Base-by-base conservation (phyloP, 257 asterid genomes). In the Petrea volubilis region DNA sequence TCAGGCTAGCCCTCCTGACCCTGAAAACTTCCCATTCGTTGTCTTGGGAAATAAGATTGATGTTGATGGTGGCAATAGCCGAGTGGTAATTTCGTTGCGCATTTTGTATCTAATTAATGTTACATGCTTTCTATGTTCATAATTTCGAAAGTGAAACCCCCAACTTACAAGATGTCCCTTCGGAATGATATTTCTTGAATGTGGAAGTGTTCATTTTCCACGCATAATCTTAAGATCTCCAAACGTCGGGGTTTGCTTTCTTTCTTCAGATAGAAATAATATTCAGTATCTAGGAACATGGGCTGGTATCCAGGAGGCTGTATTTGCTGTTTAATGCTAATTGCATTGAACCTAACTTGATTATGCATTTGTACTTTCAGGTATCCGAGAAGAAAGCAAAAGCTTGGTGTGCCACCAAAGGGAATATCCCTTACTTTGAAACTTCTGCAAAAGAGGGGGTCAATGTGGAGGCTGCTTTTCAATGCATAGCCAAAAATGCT, bases 1-100 rank as follows among this genome's bases (percentile, higher is more conserved):
- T 85, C 98, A 95, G 99, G 98, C 99, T 28, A 90, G 96, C 74
- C 99, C 99, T 57, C 79, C 98, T 1, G 98, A 95, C 77, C 99
- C 97, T 24, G 99, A 95, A 71, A 92, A 95, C 71, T 95, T 95
- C 74, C 98, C 98, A 40, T 95, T 95, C 85, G 93, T 95, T 79
- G 99, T 95, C 84, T 80, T 95, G 43, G 99, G 99, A 56, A 95
- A 95, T 90, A 95, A 95, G 91, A 71, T 80, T 81, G 99, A 95
- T 65, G 88, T 90, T 77, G 99, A 95, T 82, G 97, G 98, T 73
- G 99, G 98, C 76, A 92, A 90, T 70, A 88, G 96, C 64, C 82
- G 99, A 86, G 97, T 92, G 92, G 99, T 94, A 85, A 63, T 25
- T n/a, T 27, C 51, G 44, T 74, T 27, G 29, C 33, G 33, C 64